Evolutionary conservation across 805 yeast genomes (phyloP).

Genomic region (Wickerhamomyces bisporus): DNA sequence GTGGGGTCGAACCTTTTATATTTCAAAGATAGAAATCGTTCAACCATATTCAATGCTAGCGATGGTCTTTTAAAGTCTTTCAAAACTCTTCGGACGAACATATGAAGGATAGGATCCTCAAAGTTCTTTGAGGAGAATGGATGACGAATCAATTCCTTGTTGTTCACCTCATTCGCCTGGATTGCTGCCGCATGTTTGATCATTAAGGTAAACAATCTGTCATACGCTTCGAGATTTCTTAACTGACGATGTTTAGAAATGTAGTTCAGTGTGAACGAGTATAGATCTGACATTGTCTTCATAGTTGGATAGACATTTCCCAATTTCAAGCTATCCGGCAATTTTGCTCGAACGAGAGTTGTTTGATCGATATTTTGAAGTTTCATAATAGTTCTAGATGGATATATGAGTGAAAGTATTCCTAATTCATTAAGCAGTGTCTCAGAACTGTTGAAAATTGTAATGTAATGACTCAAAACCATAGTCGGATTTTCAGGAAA

Average conservation of each 20-base stretch:
- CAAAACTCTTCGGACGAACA: slow-evolving; percentile 11
- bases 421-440: slow-evolving; percentile 14
- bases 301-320: slow-evolving; percentile 8
- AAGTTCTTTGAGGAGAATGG: slow-evolving; percentile 10
- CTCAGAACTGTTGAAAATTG: slow-evolving; percentile 12
- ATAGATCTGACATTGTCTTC: slow-evolving; percentile 13
- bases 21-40: slow-evolving; percentile 6
- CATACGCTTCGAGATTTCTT: neutral
- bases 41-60: slow-evolving; percentile 14
- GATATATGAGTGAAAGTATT: slow-evolving; percentile 11
- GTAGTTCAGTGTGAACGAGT: slow-evolving; percentile 9
- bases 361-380: neutral
- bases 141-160: slow-evolving; percentile 5
- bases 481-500: slow-evolving; percentile 17
- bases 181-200: neutral
- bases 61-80: slow-evolving; percentile 7
- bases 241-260: slow-evolving; percentile 6
- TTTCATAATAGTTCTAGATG: neutral
- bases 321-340: slow-evolving; percentile 8
- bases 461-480: slow-evolving; percentile 19
- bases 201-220: neutral
- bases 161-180: slow-evolving; percentile 3
- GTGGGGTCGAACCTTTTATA: slow-evolving; percentile 6
- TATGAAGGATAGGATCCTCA: slow-evolving; percentile 15
- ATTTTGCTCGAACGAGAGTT: slow-evolving; percentile 2